These are phyloP conservation scores for Balakata baccata DNA, from an alignment of 345 rosid species.

Conservation along the genomic window DNA sequence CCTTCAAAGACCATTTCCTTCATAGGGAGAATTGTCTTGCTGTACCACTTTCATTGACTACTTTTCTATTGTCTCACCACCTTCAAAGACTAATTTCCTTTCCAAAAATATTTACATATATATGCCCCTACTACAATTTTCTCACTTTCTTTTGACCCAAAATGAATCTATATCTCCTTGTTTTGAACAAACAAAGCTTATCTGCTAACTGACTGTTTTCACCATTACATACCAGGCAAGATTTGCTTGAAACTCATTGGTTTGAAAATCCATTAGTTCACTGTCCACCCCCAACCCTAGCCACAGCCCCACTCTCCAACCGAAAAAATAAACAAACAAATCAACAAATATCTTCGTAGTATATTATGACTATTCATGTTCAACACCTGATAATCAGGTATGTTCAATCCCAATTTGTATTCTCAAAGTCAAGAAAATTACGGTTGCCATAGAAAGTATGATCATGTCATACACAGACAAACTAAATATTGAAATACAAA, in stretches of 20 bases:
- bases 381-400: neutral
- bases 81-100: neutral
- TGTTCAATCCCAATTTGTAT: neutral
- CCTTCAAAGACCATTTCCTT: too few species aligned
- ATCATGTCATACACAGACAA: neutral
- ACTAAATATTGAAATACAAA: neutral
- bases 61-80: too few species aligned
- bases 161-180: neutral
- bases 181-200: neutral
- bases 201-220: neutral
- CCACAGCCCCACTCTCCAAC: neutral
- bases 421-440: neutral
- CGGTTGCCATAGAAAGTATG: neutral
- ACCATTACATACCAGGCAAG: neutral
- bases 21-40: too few species aligned
- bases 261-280: neutral
- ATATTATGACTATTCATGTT: neutral
- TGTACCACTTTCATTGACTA: too few species aligned
- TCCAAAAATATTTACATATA: neutral
- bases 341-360: too few species aligned
- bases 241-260: neutral
- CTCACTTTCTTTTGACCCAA: neutral
- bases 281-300: neutral
- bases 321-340: neutral
- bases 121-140: neutral